Evolutionary conservation across 805 yeast species (phyloP).

Genomic region (Candida multigemmis): DNA sequence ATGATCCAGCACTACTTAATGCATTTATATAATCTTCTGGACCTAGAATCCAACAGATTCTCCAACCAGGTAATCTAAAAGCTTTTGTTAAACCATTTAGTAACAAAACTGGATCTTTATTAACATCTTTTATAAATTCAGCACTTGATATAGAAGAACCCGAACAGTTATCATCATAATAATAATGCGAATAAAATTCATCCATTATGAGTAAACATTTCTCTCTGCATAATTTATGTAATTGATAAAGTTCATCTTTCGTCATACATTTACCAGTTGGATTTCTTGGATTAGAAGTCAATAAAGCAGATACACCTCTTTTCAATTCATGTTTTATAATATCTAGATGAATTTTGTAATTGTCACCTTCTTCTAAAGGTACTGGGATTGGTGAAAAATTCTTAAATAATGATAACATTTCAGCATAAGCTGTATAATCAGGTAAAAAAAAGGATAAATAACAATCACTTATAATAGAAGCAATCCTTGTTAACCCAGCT

Average conservation of each 20-base stretch:
- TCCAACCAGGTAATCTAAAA: constrained; percentile 57
- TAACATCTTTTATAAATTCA: constrained; percentile 43
- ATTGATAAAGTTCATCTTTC: constrained; percentile 33
- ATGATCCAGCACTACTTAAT: constrained; percentile 50
- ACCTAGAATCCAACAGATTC: constrained; percentile 56
- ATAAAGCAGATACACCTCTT: constrained; percentile 49
- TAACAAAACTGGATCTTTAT: constrained; percentile 49
- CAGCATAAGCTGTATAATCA: constrained; percentile 59
- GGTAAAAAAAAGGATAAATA: constrained; percentile 53
- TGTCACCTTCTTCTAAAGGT: constrained; percentile 48
- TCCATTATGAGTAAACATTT: constrained; percentile 54
- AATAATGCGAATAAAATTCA: constrained; percentile 52
- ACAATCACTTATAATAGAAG: constrained; percentile 51
- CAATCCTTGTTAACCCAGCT: constrained; percentile 54
- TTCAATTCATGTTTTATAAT: constrained; percentile 42
- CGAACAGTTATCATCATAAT: constrained; percentile 43
- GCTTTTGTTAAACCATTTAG: constrained; percentile 55
- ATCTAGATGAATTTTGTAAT: constrained; percentile 46
- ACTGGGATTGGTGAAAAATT: constrained; percentile 58
- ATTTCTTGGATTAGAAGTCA: constrained; percentile 55
- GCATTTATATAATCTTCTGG: constrained; percentile 52
- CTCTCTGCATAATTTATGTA: constrained; percentile 45
- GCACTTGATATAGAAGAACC: constrained; percentile 47
- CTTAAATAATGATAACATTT: constrained; percentile 53
- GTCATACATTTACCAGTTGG: constrained; percentile 52